These are phyloP conservation scores for Bipolaris sorokiniana DNA, from an alignment of 2,329 filamentous ascomycete genomes.

Conservation along the genomic window DNA sequence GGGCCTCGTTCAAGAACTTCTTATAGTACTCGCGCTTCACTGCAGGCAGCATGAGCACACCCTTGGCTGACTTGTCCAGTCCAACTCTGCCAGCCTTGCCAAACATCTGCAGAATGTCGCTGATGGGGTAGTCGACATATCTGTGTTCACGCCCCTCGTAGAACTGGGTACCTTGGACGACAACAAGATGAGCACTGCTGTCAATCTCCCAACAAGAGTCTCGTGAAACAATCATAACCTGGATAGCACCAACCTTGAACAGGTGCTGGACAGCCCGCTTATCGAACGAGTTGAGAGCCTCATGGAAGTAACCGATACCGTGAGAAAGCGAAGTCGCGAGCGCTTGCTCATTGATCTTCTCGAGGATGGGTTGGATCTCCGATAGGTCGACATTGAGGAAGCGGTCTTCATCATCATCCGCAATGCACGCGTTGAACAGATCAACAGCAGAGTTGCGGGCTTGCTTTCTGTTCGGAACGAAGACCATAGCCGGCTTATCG, in stretches of 20 bases:
- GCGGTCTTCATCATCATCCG: conserved; percentile 89
- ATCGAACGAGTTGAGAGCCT: conserved; percentile 85
- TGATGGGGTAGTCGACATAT: conserved; percentile 94
- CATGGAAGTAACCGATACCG: conserved; percentile 96
- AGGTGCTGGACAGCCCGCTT: conserved; percentile 93
- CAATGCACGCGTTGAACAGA: conserved; percentile 82
- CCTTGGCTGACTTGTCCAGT: conserved; percentile 80
- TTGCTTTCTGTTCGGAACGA: conserved; percentile 93
- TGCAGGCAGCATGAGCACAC: conserved; percentile 94
- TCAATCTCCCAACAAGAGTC: conserved; percentile 98
- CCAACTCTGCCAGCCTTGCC: conserved; percentile 84
- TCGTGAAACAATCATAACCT: conserved; percentile 79
- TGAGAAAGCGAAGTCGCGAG: conserved; percentile 89
- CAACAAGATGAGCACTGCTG: conserved; percentile 83
- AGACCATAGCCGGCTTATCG: conserved; percentile 88
- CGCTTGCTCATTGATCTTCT: conserved; percentile 82
- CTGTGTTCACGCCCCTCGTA: conserved; percentile 96
- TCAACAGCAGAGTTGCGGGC: conserved; percentile 86
- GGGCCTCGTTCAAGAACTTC: conserved; percentile 95
- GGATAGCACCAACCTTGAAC: conserved; percentile 86
- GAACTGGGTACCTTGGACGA: conserved; percentile 98
- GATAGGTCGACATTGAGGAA: conserved; percentile 86
- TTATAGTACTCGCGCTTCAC: conserved; percentile 98
- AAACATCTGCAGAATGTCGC: conserved; percentile 97
- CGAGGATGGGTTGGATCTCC: conserved; percentile 81